Evolutionary conservation across 129 eudicot genomes (phyloP).

Genomic region (Pseudognaphalium luteoalbum): DNA sequence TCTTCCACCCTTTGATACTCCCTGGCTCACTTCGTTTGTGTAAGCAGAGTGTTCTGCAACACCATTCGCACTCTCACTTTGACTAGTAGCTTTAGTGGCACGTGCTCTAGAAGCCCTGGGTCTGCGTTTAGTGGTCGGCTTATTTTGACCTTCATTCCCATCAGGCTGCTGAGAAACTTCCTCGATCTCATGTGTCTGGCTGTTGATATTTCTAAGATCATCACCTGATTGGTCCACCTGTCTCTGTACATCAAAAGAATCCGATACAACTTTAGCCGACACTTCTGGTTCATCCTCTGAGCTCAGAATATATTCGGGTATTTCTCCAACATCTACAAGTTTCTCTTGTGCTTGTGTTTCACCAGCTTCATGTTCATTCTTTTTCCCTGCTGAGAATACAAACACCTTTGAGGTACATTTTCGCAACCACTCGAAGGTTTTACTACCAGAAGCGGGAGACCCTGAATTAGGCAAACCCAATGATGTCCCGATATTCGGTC

Average conservation of each 20-base stretch:
- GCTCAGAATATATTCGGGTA: slow-evolving; percentile 40
- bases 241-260: slow-evolving; percentile 50
- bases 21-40: slow-evolving; percentile 53
- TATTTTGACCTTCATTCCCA: slow-evolving; percentile 34
- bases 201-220: slow-evolving; percentile 31
- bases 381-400: slow-evolving; percentile 73
- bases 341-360: slow-evolving; percentile 36
- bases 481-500: slow-evolving; percentile 39
- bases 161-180: slow-evolving; percentile 58
- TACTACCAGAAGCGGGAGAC: slow-evolving; percentile 68
- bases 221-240: slow-evolving; percentile 48
- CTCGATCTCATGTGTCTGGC: slow-evolving; percentile 34
- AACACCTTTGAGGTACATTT: slow-evolving; percentile 73
- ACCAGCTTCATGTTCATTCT: slow-evolving; percentile 40
- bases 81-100: slow-evolving; percentile 39
- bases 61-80: slow-evolving; percentile 53
- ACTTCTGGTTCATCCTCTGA: slow-evolving; percentile 52
- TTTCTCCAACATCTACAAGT: slow-evolving; percentile 42
- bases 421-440: slow-evolving; percentile 62
- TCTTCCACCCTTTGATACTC: slow-evolving; percentile 55
- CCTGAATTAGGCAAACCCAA: slow-evolving; percentile 41
- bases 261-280: slow-evolving; percentile 44
- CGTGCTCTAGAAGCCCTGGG: slow-evolving; percentile 42
- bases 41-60: slow-evolving; percentile 41
- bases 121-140: slow-evolving; percentile 46